Conservation (phyloP, 2,329 filamentous ascomycete species). For the Colletotrichum sidae region DNA sequence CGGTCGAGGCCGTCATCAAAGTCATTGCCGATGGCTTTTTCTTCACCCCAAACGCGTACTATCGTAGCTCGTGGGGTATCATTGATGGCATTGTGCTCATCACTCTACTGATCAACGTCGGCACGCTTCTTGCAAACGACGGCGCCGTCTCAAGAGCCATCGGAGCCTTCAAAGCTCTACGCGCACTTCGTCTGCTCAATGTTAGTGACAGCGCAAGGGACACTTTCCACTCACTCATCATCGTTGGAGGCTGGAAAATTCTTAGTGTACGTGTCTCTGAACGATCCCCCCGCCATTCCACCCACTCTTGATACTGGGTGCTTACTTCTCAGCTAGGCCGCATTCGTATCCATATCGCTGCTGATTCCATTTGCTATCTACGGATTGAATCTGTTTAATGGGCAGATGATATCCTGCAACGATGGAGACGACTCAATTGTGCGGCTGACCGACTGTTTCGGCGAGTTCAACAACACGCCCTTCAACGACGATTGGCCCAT, state of each 20-base stretch:
- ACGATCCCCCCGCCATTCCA: conserved; percentile 33
- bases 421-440: conserved; percentile 69
- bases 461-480: conserved; percentile 82
- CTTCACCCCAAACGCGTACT: conserved; percentile 97
- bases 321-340: conserved; percentile 62
- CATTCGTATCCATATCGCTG: conserved; percentile 93
- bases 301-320: not conserved
- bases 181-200: conserved; percentile 91
- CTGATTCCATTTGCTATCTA: conserved; percentile 98
- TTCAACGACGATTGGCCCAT: conserved; percentile 82
- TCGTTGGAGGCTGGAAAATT: conserved; percentile 94
- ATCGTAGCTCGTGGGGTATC: conserved; percentile 95
- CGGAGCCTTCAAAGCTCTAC: conserved; percentile 95
- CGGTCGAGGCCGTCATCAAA: conserved; percentile 88
- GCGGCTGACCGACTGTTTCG: conserved; percentile 80
- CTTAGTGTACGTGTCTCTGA: conserved; percentile 71
- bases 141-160: conserved; percentile 89
- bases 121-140: conserved; percentile 83
- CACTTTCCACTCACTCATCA: conserved; percentile 96
- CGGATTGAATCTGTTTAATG: conserved; percentile 91
- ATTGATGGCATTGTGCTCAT: conserved; percentile 93
- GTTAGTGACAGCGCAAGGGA: conserved; percentile 95
- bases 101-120: conserved; percentile 95
- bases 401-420: conserved; percentile 84
- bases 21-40: conserved; percentile 95